Evolutionary conservation across 163 green algal species (phyloP).

Genomic region (Dunaliella salina): DNA sequence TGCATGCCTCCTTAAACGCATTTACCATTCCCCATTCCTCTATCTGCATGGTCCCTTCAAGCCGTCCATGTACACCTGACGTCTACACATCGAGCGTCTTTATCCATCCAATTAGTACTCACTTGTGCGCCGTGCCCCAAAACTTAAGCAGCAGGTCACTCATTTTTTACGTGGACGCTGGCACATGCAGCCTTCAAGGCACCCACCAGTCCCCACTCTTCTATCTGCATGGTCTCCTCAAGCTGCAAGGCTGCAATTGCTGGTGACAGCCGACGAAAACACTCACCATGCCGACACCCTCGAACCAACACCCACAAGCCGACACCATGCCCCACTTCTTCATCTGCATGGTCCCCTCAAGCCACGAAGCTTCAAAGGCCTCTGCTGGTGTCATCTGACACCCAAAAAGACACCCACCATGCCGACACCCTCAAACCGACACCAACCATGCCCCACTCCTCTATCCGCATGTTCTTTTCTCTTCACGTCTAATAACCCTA

Average conservation of each 20-base stretch:
- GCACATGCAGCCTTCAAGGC: neutral
- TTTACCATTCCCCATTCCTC: constrained; percentile 76
- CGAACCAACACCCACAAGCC: too few species aligned
- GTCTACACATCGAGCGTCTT: neutral
- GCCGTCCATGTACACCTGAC: neutral
- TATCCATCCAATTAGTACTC: neutral
- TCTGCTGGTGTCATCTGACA: neutral
- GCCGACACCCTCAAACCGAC: too few species aligned
- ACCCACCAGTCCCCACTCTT: neutral
- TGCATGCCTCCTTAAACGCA: neutral
- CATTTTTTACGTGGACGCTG: neutral
- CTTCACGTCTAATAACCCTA: too few species aligned
- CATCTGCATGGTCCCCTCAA: too few species aligned
- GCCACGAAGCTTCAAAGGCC: neutral
- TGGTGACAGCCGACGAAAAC: too few species aligned
- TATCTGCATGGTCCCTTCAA: constrained; percentile 49
- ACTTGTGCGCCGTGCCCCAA: neutral
- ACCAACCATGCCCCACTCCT: constrained; percentile 88
- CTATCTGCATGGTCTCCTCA: neutral
- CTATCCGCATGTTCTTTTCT: too few species aligned
- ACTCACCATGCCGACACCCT: too few species aligned
- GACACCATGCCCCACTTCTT: too few species aligned
- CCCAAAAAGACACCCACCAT: constrained; percentile 19
- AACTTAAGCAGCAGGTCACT: neutral
- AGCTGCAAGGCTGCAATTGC: too few species aligned